phyloP scores from a whole-genome alignment of 208 protist genomes.

The Leishmania martiniquensis region DNA sequence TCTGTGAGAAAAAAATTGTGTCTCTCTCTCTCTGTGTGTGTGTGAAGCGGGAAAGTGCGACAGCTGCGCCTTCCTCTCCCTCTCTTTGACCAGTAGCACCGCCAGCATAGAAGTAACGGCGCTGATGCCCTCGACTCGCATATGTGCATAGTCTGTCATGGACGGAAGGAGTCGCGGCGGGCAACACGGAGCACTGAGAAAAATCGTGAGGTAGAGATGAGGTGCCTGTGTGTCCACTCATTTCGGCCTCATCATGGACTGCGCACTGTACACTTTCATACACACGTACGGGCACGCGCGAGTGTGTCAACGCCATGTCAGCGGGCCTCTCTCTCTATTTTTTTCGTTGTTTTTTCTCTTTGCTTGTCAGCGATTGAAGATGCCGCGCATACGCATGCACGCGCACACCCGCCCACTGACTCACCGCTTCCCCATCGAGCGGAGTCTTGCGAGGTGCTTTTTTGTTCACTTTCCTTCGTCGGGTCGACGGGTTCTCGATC shows the following conservation, averaged over 20 bases:
- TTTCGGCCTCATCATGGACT: background rate
- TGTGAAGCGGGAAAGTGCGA: background rate
- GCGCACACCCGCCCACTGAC: no score
- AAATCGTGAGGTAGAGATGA: no score
- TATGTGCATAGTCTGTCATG: background rate
- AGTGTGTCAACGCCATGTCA: background rate
- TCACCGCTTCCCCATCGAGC: no score
- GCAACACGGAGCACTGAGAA: no score
- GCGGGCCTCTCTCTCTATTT: background rate
- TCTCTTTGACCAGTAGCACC: background rate
- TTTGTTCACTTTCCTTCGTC: no score
- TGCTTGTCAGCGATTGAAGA: no score
- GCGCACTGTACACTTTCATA: background rate
- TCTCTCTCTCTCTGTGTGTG: background rate
- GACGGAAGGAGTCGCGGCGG: background rate
- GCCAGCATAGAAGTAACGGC: background rate
- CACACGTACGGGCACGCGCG: background rate
- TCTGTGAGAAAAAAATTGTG: no score
- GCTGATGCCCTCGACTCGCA: background rate
- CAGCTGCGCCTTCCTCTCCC: background rate
- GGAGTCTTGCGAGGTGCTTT: no score
- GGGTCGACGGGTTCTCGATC: no score
- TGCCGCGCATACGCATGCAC: no score
- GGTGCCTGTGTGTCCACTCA: no score
- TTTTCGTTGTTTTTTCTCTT: conserved; percentile 5